A percentile compares a stretch with the other conserved stretches of the same genome.
Conservation (phyloP, 805 yeast species). For the Kodamaea lidongshanica region DNA sequence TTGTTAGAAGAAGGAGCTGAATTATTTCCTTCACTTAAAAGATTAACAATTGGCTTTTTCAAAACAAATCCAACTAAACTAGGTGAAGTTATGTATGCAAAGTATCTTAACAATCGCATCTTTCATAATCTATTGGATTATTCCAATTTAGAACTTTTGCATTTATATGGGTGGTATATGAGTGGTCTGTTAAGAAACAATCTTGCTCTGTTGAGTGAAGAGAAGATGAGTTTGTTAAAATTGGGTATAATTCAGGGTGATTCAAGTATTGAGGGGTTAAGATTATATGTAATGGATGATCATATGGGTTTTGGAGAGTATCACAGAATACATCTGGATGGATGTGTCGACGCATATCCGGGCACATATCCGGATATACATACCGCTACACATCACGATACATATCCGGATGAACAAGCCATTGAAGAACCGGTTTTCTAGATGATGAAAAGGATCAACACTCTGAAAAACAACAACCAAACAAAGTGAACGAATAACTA, state of each 20-base stretch:
- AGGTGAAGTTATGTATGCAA: constrained; percentile 9
- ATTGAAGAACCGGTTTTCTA: too few species aligned
- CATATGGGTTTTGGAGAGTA: constrained; percentile 4
- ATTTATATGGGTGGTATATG: constrained; percentile 19
- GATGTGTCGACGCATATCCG: too few species aligned
- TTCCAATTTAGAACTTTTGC: constrained; percentile 13
- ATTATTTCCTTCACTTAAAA: constrained; percentile 13
- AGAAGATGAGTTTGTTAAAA: constrained; percentile 8
- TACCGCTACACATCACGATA: too few species aligned
- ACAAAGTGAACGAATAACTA: too few species aligned
- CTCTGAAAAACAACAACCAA: too few species aligned
- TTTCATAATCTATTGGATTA: constrained; percentile 12
- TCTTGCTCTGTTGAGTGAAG: constrained; percentile 2
- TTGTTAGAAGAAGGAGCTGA: constrained; percentile 16
- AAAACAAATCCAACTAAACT: constrained; percentile 8
- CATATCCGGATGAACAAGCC: too few species aligned
- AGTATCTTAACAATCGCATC: constrained; percentile 9
- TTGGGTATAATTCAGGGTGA: constrained; percentile 9
- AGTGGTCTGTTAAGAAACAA: constrained; percentile 9
- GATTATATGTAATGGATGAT: constrained; percentile 2
- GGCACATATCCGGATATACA: too few species aligned
- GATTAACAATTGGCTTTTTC: constrained; percentile 12
- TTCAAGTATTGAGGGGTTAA: constrained; percentile 4
- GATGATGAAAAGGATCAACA: too few species aligned
- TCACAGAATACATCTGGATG: too few species aligned